phyloP scores from a whole-genome alignment of 495 filamentous ascomycete genomes.

The Cercophora scortea region DNA sequence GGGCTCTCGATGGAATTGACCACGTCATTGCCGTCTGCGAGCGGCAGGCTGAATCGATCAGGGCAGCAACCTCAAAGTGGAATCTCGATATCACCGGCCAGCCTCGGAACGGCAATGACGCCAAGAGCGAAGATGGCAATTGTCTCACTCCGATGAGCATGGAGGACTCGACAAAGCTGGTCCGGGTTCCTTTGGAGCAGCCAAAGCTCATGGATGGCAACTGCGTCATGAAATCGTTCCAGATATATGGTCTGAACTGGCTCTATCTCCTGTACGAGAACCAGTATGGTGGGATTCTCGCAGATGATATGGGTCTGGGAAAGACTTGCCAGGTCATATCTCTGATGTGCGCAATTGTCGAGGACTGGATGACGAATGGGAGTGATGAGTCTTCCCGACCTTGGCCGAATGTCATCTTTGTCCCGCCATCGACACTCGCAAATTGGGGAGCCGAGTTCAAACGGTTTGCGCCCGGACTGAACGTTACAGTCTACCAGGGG shows the following conservation, averaged over 20 bases:
- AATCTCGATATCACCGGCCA: slow-evolving; percentile 64
- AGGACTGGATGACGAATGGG: slow-evolving; percentile 30
- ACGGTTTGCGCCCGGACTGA: slow-evolving; percentile 70
- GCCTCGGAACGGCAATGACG: slow-evolving; percentile 14
- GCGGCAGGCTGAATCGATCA: slow-evolving; percentile 57
- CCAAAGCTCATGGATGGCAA: slow-evolving; percentile 65
- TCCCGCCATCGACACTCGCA: slow-evolving; percentile 85
- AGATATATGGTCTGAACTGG: slow-evolving; percentile 94
- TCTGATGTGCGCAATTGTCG: slow-evolving; percentile 74
- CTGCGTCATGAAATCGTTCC: slow-evolving; percentile 78
- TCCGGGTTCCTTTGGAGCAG: slow-evolving; percentile 38
- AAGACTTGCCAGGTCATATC: slow-evolving; percentile 97
- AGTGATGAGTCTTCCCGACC: slow-evolving; percentile 37
- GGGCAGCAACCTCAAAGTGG: slow-evolving; percentile 66
- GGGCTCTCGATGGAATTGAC: slow-evolving; percentile 61
- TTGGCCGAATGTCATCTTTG: slow-evolving; percentile 79
- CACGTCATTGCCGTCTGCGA: slow-evolving; percentile 65
- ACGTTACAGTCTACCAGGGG: slow-evolving; percentile 77
- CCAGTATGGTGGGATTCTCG: slow-evolving; percentile 76
- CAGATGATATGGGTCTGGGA: slow-evolving; percentile 96
- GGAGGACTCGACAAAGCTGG: slow-evolving; percentile 12
- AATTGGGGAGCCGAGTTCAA: slow-evolving; percentile 92
- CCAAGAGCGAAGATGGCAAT: slow-evolving; percentile 14
- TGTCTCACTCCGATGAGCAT: slow-evolving; percentile 22
- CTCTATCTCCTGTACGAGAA: slow-evolving; percentile 70